phyloP scores from a whole-genome alignment of 257 asterid genomes.

The Solanum chiquidenum region DNA sequence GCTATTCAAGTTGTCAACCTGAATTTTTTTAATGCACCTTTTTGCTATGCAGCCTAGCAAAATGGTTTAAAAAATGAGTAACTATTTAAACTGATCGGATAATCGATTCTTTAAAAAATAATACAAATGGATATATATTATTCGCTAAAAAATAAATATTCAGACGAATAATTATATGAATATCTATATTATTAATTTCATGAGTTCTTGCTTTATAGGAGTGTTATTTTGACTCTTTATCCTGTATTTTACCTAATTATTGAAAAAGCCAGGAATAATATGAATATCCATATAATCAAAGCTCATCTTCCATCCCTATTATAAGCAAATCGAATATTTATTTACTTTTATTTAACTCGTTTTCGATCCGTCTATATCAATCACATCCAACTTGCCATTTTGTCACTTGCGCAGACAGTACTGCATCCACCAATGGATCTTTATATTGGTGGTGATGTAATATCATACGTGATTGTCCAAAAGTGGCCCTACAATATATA shows the following conservation, averaged over 20 bases:
- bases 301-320: no score
- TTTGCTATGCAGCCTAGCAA: neutral
- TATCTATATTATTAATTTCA: neutral
- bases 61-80: neutral
- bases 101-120: neutral
- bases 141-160: neutral
- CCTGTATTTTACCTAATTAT: no score
- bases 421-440: neutral
- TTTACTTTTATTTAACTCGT: neutral
- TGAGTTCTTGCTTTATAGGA: neutral
- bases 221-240: neutral
- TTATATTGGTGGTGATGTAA: neutral
- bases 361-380: accelerated
- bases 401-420: neutral
- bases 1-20: neutral
- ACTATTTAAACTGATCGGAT: neutral
- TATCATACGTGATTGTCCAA: neutral
- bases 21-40: neutral
- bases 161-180: neutral
- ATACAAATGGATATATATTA: neutral
- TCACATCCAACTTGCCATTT: neutral
- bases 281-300: neutral
- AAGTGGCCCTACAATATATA: neutral
- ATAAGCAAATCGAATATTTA: no score
- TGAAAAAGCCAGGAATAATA: neutral